Evolutionary conservation across 176 grass and related monocot genomes (phyloP).

Genomic region (Lolium multiflorum): DNA sequence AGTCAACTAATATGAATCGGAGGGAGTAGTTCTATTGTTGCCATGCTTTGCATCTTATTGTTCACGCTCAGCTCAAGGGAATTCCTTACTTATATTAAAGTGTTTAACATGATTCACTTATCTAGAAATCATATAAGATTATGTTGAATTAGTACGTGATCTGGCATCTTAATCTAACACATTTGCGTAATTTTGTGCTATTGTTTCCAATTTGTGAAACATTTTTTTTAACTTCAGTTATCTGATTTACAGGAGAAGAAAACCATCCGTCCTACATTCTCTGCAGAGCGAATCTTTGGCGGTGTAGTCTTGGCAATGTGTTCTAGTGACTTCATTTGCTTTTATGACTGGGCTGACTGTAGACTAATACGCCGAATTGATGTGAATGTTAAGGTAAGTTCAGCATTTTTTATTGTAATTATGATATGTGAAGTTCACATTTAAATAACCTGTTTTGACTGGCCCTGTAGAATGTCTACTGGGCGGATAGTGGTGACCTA

Average conservation of each 20-base stretch:
- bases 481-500: conserved; percentile 97
- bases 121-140: conserved; percentile 10
- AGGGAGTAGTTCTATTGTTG: conserved; percentile 22
- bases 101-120: neutral
- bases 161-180: neutral
- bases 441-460: conserved; percentile 23
- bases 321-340: conserved; percentile 98
- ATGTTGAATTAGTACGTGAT: conserved; percentile 25
- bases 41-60: neutral
- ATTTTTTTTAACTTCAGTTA: conserved; percentile 24
- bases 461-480: conserved; percentile 81
- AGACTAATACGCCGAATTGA: conserved; percentile 92
- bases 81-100: neutral
- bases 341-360: conserved; percentile 99
- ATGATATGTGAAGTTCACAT: conserved; percentile 13
- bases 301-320: conserved; percentile 92
- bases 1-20: no score
- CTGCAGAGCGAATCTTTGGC: conserved; percentile 89
- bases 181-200: neutral
- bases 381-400: conserved; percentile 91
- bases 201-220: neutral
- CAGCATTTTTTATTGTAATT: conserved; percentile 14
- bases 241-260: conserved; percentile 89
- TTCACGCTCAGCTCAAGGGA: neutral
- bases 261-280: conserved; percentile 85